Base-by-base conservation (phyloP, 2,329 filamentous ascomycete species). In the Alternaria incomplexa region DNA sequence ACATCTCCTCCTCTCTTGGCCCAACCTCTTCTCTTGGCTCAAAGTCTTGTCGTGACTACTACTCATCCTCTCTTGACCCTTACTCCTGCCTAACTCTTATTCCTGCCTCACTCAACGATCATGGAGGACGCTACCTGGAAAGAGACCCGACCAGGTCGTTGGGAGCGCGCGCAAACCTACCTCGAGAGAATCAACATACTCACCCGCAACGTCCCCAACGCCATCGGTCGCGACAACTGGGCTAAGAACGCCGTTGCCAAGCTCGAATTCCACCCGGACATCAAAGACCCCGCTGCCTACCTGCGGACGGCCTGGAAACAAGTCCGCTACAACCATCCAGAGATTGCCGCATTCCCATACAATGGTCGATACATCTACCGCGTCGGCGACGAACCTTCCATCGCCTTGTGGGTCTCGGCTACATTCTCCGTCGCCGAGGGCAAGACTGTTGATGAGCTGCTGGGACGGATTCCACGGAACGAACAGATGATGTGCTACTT, bases 401-500 rank as follows among this genome's bases (percentile, higher is more conserved):
- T 73, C 26, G 58, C 58, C 8, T 58, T 73, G 17, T 73, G 70
- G 70, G 69, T 73, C 3, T 69, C 70, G 20, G 70, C 70, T 6
- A 73, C 70, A 0, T 73, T 73, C 48, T 69, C 66, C 5, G 64
- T 69, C 7, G 61, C 56, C 23, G 56, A 66, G 45, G 50, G 69
- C 45, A 67, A 65, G 30, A 64, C 69, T 10, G 61, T 72, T 20
- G 70, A 73, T 30, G 62, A 72, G 26, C 47, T 73, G 9, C 57
- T 72, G 20, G 70, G 70, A 6, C 64, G 70, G 13, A 69, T 73
- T 20, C 70, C 70, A 32, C 58, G 70, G n/a, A 73, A 72, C 43
- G 70, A 73, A 56, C 70, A 71, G 54, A 73, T 73, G 70, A 69
- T 68, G 66, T 71, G 67, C 53, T 73, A 73, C 56, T 73, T 60